Evolutionary conservation across 2,329 filamentous ascomycete genomes (phyloP).

Genomic region (Pseudocercospora vitis): DNA sequence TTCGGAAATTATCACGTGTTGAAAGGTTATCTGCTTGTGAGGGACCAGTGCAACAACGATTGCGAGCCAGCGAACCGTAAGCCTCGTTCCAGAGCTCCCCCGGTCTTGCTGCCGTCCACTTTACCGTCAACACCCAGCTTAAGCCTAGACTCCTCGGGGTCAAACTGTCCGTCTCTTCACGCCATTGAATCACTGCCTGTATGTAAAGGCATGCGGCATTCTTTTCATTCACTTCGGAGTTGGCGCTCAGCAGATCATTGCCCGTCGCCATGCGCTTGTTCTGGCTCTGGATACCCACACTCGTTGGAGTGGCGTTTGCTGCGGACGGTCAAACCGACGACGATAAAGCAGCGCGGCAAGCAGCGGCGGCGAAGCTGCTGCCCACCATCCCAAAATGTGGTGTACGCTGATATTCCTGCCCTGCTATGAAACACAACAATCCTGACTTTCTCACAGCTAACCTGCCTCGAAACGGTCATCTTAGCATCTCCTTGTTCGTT

Average conservation of each 20-base stretch:
- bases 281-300: neutral
- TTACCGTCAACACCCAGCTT: neutral
- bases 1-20: neutral
- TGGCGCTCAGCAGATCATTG: neutral
- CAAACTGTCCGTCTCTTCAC: neutral
- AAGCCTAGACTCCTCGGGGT: neutral
- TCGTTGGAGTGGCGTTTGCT: neutral
- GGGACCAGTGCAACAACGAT: neutral
- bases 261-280: neutral
- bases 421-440: neutral
- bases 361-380: conserved; percentile 2
- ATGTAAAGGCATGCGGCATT: neutral
- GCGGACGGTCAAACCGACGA: neutral
- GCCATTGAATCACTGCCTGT: neutral
- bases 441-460: conserved; percentile 6
- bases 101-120: neutral
- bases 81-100: neutral
- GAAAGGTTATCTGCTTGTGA: neutral
- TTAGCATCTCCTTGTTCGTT: conserved; percentile 9
- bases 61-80: conserved; percentile 2
- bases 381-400: neutral
- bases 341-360: neutral
- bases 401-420: neutral
- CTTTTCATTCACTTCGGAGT: neutral
- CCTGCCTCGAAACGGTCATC: conserved; percentile 6